These are phyloP conservation scores for Leucocoprinus sp. DNA, from an alignment of 768 basidiomycete species.

Conservation along the genomic window DNA sequence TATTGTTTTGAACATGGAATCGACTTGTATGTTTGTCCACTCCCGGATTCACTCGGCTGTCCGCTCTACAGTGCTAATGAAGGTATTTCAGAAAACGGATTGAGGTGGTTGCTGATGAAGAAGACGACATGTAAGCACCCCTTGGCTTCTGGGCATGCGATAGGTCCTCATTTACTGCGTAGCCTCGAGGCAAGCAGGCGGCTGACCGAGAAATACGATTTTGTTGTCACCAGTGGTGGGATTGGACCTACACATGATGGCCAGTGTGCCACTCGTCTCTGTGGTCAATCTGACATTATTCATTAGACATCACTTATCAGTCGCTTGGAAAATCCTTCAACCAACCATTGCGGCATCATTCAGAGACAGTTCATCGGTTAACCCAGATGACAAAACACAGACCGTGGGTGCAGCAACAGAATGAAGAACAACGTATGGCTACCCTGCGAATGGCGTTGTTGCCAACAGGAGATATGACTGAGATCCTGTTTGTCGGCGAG, in stretches of 20 bases:
- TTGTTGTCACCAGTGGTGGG: conserved; percentile 86
- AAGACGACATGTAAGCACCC: conserved; percentile 73
- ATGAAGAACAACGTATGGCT: conserved; percentile 66
- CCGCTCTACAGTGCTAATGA: conserved; percentile 18
- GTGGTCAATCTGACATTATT: background rate
- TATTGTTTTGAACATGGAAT: conserved; percentile 86
- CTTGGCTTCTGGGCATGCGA: too few species aligned
- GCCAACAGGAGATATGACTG: conserved; percentile 50
- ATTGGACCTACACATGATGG: conserved; percentile 91
- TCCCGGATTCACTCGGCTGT: too few species aligned
- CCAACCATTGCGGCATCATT: conserved; percentile 60
- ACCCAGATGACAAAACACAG: conserved; percentile 47
- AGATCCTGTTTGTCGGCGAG: conserved; percentile 69
- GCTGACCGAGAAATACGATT: conserved; percentile 76
- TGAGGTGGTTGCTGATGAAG: conserved; percentile 88
- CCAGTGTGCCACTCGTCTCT: conserved; percentile 23
- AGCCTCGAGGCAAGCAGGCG: conserved; percentile 81
- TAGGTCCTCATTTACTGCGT: conserved; percentile 1
- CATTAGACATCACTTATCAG: conserved; percentile 77
- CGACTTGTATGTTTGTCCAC: conserved; percentile 45
- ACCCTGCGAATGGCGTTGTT: conserved; percentile 88
- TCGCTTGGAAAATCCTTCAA: conserved; percentile 82
- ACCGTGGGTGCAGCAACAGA: conserved; percentile 52
- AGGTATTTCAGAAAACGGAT: conserved; percentile 59
- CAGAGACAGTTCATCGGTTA: conserved; percentile 75